Base-by-base conservation (phyloP, 208 protist genomes). In the Porcisia deanei region DNA sequence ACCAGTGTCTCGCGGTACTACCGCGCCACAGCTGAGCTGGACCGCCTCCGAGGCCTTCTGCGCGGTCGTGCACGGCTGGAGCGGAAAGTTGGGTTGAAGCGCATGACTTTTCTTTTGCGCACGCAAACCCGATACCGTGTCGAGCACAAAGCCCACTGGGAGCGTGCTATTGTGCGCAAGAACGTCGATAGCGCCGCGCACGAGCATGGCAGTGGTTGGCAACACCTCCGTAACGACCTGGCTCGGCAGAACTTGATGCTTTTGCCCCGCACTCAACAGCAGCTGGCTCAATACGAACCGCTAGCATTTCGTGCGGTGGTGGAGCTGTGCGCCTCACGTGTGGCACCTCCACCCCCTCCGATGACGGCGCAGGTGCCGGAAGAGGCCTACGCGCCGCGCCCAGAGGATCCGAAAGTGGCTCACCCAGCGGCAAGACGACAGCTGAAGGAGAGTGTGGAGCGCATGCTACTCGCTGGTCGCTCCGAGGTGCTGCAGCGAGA, bases 101-200 rank as follows among this genome's bases (percentile, higher is more conserved):
- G 89, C 12, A 81, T 95, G 14, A 91, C 91, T 71, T 97, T 97
- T 60, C 79, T 97, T 39, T 91, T 97, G 91, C 93, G 93, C 72
- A 95, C 93, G 12, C 91, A 95, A 57, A 97, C 93, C 4, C 89
- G 90, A 34, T 97, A 97, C 76, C 93, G 93, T 58, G 91, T 97
- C 10, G 93, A 97, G 81, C 85, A 93, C 79, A 85, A 92, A 75
- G 77, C 88, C 8, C 87, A 88, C 83, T 97, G 91, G 90, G 82
- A 92, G 67, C 88, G 91, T 34, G 86, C 93, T 12, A 88, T 97
- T 75, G 89, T 94, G 72, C 85, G 93, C 55, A 95, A 95, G 76
- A 95, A 95, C 75, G 84, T 97, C 2, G 91, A 97, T 78, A 94
- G 88, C 73, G 93, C 93, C 14, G 93, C 93, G 25, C 88, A 86